These are phyloP conservation scores for Didymella sp. DNA, from an alignment of 2,329 filamentous ascomycete genomes.

Conservation along the genomic window DNA sequence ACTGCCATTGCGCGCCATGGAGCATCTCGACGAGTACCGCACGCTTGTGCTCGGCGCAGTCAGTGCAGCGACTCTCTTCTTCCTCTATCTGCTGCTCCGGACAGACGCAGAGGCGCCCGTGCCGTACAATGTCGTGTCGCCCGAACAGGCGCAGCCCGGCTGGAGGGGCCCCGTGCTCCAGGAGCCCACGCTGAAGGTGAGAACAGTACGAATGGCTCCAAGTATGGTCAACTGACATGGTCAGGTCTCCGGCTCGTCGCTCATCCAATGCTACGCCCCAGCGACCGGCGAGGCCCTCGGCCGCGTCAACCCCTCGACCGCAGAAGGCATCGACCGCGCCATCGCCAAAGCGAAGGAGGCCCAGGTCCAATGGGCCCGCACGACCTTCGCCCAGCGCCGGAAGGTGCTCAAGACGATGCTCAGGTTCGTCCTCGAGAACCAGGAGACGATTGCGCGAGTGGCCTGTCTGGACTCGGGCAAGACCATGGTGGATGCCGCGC, in stretches of 20 bases:
- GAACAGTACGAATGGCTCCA: background rate
- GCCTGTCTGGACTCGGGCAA: constrained; percentile 95
- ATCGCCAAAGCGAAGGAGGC: constrained; percentile 76
- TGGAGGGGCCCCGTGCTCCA: constrained; percentile 66
- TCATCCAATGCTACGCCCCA: constrained; percentile 85
- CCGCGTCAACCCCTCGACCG: constrained; percentile 76
- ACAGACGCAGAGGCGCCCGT: constrained; percentile 54
- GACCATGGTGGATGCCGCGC: constrained; percentile 90
- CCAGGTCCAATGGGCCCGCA: constrained; percentile 78
- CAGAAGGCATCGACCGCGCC: constrained; percentile 78
- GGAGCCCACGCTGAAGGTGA: constrained; percentile 64
- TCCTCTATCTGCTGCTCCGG: constrained; percentile 37
- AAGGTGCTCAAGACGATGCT: constrained; percentile 82
- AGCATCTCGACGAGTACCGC: constrained; percentile 36
- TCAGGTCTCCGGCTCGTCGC: constrained; percentile 63
- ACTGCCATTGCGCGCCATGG: constrained; percentile 31
- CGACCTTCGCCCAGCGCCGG: constrained; percentile 77
- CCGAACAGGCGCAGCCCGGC: constrained; percentile 63
- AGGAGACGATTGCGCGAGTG: constrained; percentile 82
- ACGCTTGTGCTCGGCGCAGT: constrained; percentile 30
- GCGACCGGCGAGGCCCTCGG: constrained; percentile 87
- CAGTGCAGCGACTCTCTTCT: constrained; percentile 29
- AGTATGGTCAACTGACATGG: too few relatives aligned
- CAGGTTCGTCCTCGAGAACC: constrained; percentile 84
- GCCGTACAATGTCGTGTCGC: constrained; percentile 66